Evolutionary conservation across 2,329 filamentous ascomycete species (phyloP), one percentile per base, ranked within the genome.

Genomic region (Daldinia eschscholtzii): DNA sequence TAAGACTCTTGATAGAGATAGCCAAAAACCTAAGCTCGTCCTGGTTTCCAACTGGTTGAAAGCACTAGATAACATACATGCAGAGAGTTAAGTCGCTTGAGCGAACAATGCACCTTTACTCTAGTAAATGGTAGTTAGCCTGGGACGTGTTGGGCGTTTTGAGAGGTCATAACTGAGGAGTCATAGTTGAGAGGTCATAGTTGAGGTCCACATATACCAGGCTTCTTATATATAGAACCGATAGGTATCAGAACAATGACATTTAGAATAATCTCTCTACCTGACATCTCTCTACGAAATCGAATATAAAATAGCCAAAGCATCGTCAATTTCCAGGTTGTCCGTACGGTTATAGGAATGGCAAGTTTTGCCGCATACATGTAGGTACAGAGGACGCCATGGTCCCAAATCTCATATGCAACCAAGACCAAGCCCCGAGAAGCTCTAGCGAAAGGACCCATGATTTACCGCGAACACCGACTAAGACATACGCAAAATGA

Each of bases 311-410:
- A 39, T 18, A 39, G 44, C 65, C 52, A 67, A 65, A 64, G 42
- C 59, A 39, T 59, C 35, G 60, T 70, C 68, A 70, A 70, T 68
- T 65, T 64, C 62, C 68, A 61, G 46, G 56, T 64, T 66, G 64
- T 42, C 65, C 62, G 64, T 70, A 70, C 60, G 53, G 64, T 55
- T 59, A 64, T 33, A 46, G 62, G 63, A 71, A 69, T 28, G 50
- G 61, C 39, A 63, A 52, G 60, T 60, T 60, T 48, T 65, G 61
- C 60, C 61, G 61, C 66, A 67, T 64, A 71, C 60, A 71, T 64
- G 67, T 71, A 69, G 66, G 53, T 71, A 71, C 69, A 69, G 62
- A 37, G 61, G 62, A 41, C 48, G 33, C 55, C 18, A 26, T 41
- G 33, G 65, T 60, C 60, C 68, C 57, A 52, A 52, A 33, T 46